These are phyloP conservation scores for Cyberlindnera misumaiensis DNA, from an alignment of 805 yeast species.

Conservation along the genomic window DNA sequence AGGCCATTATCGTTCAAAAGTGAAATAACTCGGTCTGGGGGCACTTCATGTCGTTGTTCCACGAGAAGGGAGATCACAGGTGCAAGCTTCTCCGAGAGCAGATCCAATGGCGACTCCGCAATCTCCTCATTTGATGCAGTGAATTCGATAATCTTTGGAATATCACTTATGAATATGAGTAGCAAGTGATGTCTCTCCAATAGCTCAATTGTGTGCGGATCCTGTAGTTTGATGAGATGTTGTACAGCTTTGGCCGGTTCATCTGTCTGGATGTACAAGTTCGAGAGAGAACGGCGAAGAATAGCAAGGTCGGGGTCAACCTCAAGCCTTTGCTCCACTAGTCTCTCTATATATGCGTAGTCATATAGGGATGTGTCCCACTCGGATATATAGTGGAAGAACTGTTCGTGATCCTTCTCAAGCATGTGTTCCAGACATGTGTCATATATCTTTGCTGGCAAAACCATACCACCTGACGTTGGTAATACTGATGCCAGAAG, in stretches of 20 bases:
- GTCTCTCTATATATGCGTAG: conserved; percentile 31
- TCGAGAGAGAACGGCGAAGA: conserved; percentile 40
- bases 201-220: conserved; percentile 47
- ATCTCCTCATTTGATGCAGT: conserved; percentile 35
- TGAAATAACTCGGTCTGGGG: conserved; percentile 44
- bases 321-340: conserved; percentile 38
- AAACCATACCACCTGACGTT: conserved; percentile 20
- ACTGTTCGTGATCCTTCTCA: conserved; percentile 19
- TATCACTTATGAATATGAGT: conserved; percentile 34
- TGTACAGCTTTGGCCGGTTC: conserved; percentile 59
- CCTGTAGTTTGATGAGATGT: conserved; percentile 53
- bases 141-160: conserved; percentile 47
- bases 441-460: conserved; percentile 36
- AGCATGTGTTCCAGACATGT: conserved; percentile 30
- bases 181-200: conserved; percentile 60
- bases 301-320: conserved; percentile 19
- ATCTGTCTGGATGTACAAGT: conserved; percentile 48
- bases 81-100: conserved; percentile 25
- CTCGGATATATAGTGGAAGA: conserved; percentile 35
- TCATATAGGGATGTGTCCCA: conserved; percentile 62
- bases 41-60: conserved; percentile 57
- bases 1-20: conserved; percentile 35
- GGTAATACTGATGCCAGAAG: conserved; percentile 56
- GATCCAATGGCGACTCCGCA: conserved; percentile 28
- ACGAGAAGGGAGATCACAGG: conserved; percentile 50